These are phyloP conservation scores for Udeniomyces megalosporus DNA, from an alignment of 768 basidiomycete genomes.

Conservation along the genomic window DNA sequence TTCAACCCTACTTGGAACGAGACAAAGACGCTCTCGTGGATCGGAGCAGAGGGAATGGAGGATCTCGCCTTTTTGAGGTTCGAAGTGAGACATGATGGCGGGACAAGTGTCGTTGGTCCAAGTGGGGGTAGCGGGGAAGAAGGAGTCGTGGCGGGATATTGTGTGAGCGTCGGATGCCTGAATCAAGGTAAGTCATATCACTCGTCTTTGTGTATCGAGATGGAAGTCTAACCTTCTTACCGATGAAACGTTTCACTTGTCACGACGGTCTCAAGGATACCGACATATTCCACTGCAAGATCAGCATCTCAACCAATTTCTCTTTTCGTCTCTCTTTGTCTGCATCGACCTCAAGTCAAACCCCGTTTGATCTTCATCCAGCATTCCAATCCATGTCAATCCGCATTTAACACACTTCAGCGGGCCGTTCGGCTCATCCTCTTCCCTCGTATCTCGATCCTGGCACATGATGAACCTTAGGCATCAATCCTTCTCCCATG, in stretches of 20 bases:
- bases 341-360: slow-evolving; percentile 35
- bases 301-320: slow-evolving; percentile 63
- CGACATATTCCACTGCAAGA: slow-evolving; percentile 83
- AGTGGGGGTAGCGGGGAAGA: slow-evolving; percentile 42
- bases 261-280: slow-evolving; percentile 43
- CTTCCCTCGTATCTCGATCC: no score
- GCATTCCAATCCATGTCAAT: no score
- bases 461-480: no score
- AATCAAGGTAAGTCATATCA: slow-evolving; percentile 46
- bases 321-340: slow-evolving; percentile 90
- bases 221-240: no score
- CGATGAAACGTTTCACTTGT: background rate
- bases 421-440: no score
- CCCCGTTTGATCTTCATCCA: background rate
- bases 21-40: slow-evolving; percentile 50
- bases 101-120: slow-evolving; percentile 21
- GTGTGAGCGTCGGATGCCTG: slow-evolving; percentile 51
- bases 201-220: background rate
- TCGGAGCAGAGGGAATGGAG: slow-evolving; percentile 48
- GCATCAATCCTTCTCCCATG: no score
- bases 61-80: slow-evolving; percentile 75
- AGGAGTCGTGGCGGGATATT: slow-evolving; percentile 50
- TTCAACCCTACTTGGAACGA: slow-evolving; percentile 87
- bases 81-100: slow-evolving; percentile 49
- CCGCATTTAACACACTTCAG: no score